A percentile compares a stretch with the other conserved stretches of the same genome.
These are phyloP conservation scores for Saccharomycopsis guyanensis DNA, from an alignment of 805 yeast species.

Conservation along the genomic window DNA sequence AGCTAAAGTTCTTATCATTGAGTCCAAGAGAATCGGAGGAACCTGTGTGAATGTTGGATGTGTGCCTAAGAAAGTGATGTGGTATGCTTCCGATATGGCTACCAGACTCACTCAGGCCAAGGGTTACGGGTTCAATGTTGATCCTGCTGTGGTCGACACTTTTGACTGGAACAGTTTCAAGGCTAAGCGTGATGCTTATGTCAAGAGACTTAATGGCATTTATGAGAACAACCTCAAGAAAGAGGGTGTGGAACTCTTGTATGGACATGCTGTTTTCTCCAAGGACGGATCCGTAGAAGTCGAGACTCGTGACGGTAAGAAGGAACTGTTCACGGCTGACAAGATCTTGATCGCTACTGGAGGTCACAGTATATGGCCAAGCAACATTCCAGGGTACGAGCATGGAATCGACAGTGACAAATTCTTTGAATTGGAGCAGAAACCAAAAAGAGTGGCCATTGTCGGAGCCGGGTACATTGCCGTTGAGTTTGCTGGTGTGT, in stretches of 20 bases:
- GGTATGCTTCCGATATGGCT: conserved; percentile 94
- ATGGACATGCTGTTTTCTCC: conserved; percentile 78
- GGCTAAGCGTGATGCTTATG: conserved; percentile 86
- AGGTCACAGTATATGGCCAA: conserved; percentile 71
- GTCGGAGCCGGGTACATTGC: conserved; percentile 99
- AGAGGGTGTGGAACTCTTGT: conserved; percentile 82
- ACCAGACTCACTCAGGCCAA: conserved; percentile 63
- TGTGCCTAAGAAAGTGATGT: conserved; percentile 98
- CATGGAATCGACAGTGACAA: conserved; percentile 86
- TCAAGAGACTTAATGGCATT: conserved; percentile 82
- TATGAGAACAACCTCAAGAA: conserved; percentile 80
- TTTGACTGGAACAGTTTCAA: conserved; percentile 83
- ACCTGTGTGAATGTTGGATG: conserved; percentile 99
- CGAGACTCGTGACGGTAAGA: conserved; percentile 47
- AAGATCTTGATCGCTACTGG: conserved; percentile 88
- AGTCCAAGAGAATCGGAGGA: conserved; percentile 83
- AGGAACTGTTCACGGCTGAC: conserved; percentile 64
- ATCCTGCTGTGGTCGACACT: conserved; percentile 43
- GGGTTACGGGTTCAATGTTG: conserved; percentile 69
- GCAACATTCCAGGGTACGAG: conserved; percentile 70
- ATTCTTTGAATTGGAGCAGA: conserved; percentile 69
- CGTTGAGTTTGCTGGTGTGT: conserved; percentile 90
- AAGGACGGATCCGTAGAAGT: conserved; percentile 75
- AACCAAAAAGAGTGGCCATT: conserved; percentile 87
- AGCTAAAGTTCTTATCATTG: conserved; percentile 77